Evolutionary conservation across 2,329 filamentous ascomycete species (phyloP), one percentile per base, ranked within the genome.

Genomic region (Ampelomyces quisqualis): DNA sequence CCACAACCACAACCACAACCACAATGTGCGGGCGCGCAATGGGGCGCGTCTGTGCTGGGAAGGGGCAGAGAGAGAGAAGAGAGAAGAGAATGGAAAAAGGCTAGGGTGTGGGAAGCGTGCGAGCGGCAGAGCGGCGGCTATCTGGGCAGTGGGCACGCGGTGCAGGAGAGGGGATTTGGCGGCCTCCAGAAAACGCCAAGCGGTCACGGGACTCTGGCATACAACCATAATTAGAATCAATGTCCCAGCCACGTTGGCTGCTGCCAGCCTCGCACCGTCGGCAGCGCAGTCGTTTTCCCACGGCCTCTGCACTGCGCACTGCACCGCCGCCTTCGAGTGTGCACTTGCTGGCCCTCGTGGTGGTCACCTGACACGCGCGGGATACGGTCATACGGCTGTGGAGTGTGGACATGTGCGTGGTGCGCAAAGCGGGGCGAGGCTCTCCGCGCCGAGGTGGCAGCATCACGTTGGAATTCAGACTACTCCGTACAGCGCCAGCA

Each of bases 1-100:
- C 32, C 38, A 43, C 53, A 44, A 48, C 49, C 49, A 49, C 49
- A 34, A 34, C 34, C 24, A 38, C 37, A 27, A 34, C 26, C 7
- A 14, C 26, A 15, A 23, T 14, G 29, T 31, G 41, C 43, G 19
- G 43, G 38, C 20, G 37, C 46, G 31, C 43, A 19, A 43, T 43
- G 33, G 23, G 34, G 40, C 46, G 33, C 43, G 40, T 42, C 17
- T 26, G 11, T 15, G 37, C 38, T 21, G 22, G 21, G 36, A 34
- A 14, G 29, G 17, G 30, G 22, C 15, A 13, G 26, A 13, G 17
- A 22, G 30, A 31, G 13, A 41, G 29, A 9, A 10, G 10, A 6
- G 21, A 10, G 21, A 6, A 23, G 6, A 23, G n/a, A 28, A 6
- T 4, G n/a, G 26, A 11, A 28, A 11, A 10, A 34, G n/a, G n/a